Evolutionary conservation across 805 yeast genomes (phyloP).

Genomic region (Candida tibetensis): DNA sequence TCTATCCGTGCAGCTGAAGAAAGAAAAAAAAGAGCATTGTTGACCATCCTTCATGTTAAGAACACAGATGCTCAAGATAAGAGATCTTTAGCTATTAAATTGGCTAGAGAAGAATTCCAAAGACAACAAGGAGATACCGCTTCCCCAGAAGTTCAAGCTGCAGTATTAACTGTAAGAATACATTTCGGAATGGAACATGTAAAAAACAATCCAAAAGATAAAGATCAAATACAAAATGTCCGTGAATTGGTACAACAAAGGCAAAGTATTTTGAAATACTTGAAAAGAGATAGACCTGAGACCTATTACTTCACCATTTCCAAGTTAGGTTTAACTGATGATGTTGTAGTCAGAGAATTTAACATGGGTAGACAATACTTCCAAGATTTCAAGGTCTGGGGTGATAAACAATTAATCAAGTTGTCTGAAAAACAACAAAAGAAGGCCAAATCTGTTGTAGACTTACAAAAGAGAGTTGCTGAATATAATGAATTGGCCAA

Average conservation of each 20-base stretch:
- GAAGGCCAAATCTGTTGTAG: conserved; percentile 21
- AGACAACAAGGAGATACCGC: conserved; percentile 90
- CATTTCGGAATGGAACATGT: conserved; percentile 75
- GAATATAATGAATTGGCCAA: conserved; percentile 39
- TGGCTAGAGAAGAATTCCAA: conserved; percentile 78
- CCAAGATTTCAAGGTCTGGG: conserved; percentile 76
- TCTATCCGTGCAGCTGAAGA: conserved; percentile 37
- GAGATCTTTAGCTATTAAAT: conserved; percentile 52
- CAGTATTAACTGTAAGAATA: conserved; percentile 77
- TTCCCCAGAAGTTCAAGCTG: conserved; percentile 95
- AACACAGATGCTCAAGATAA: conserved; percentile 63
- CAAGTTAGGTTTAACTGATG: conserved; percentile 84
- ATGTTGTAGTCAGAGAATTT: conserved; percentile 74
- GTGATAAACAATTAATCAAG: conserved; percentile 65
- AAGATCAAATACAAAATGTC: conserved; percentile 61
- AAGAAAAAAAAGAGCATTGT: conserved; percentile 62
- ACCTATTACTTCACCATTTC: conserved; percentile 82
- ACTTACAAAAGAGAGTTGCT: conserved; percentile 40
- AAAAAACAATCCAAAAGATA: conserved; percentile 65
- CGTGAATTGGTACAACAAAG: conserved; percentile 87
- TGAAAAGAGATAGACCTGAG: conserved; percentile 77
- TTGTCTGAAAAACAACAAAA: conserved; percentile 25
- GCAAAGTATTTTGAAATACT: conserved; percentile 76
- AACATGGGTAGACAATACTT: conserved; percentile 73
- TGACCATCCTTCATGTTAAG: conserved; percentile 69